These are phyloP conservation scores for Yarrowia keelungensis DNA, from an alignment of 805 yeast species.

Conservation along the genomic window DNA sequence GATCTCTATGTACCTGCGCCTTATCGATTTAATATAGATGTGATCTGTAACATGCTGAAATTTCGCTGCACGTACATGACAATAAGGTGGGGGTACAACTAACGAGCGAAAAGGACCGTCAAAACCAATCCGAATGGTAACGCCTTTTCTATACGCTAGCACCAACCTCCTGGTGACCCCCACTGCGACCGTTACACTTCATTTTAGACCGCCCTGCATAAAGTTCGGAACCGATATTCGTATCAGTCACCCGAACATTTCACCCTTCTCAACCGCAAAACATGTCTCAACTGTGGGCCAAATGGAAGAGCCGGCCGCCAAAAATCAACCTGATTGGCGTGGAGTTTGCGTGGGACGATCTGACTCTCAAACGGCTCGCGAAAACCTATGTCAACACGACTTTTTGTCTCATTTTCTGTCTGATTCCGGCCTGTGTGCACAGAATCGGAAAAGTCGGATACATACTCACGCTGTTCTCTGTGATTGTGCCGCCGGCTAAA, in stretches of 20 bases:
- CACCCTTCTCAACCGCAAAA: not conserved
- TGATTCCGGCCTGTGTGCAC: conserved; percentile 23
- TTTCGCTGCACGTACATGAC: too few relatives aligned
- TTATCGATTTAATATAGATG: too few relatives aligned
- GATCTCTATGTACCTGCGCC: not conserved
- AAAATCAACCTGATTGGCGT: conserved; percentile 12
- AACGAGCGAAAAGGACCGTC: too few relatives aligned
- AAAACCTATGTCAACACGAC: conserved; percentile 21
- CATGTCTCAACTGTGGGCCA: conserved; percentile 26
- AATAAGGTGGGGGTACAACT: too few relatives aligned
- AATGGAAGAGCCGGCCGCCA: conserved; percentile 33
- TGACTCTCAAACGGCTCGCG: conserved; percentile 29
- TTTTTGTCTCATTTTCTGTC: conserved; percentile 26
- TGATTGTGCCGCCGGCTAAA: conserved; percentile 29
- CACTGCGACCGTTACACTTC: conserved; percentile 17
- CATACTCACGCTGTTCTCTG: conserved; percentile 20
- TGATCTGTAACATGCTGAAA: too few relatives aligned
- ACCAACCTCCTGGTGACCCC: conserved; percentile 1
- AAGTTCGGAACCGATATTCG: not conserved
- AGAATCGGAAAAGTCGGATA: conserved; percentile 30
- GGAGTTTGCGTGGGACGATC: conserved; percentile 21
- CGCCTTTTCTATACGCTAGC: too few relatives aligned
- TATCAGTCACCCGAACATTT: not conserved
- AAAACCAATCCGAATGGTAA: too few relatives aligned
- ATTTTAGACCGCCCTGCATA: not conserved